Evolutionary conservation across 768 basidiomycete genomes (phyloP).

Genomic region (Gymnopilus junonius): DNA sequence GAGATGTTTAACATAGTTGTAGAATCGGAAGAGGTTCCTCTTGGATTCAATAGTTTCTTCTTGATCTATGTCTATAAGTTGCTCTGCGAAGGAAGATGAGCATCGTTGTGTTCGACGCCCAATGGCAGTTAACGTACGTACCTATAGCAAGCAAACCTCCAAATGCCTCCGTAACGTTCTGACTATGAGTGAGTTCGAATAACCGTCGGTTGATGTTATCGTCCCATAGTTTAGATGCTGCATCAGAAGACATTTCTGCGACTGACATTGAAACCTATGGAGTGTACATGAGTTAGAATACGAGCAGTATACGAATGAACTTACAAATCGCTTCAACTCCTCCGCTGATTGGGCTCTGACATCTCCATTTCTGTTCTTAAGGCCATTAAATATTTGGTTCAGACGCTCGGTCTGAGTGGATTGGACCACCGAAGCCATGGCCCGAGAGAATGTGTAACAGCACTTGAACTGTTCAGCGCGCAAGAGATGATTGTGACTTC

Average conservation of each 20-base stretch:
- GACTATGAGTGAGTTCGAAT: constrained; percentile 85
- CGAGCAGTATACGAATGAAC: constrained; percentile 23
- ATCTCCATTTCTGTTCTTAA: constrained; percentile 69
- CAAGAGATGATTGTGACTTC: not conserved
- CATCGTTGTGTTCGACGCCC: constrained; percentile 4
- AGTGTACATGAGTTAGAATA: constrained; percentile 15
- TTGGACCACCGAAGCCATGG: constrained; percentile 66
- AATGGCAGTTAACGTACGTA: constrained; percentile 34
- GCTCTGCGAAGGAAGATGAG: constrained; percentile 44
- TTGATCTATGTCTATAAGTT: constrained; percentile 74
- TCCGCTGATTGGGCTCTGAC: constrained; percentile 68
- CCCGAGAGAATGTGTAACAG: constrained; percentile 20
- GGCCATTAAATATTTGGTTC: constrained; percentile 66
- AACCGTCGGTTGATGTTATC: constrained; percentile 79
- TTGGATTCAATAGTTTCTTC: constrained; percentile 85
- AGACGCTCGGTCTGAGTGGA: constrained; percentile 65
- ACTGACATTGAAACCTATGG: constrained; percentile 71
- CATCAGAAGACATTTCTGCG: constrained; percentile 82
- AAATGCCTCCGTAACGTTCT: constrained; percentile 76
- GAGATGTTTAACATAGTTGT: constrained; percentile 93
- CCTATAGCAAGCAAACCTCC: constrained; percentile 91
- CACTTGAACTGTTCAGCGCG: not conserved
- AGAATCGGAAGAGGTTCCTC: constrained; percentile 82
- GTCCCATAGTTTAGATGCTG: constrained; percentile 83
- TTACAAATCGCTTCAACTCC: constrained; percentile 76